Conservation (phyloP, 768 basidiomycete genomes). For the Auricularia sp. region DNA sequence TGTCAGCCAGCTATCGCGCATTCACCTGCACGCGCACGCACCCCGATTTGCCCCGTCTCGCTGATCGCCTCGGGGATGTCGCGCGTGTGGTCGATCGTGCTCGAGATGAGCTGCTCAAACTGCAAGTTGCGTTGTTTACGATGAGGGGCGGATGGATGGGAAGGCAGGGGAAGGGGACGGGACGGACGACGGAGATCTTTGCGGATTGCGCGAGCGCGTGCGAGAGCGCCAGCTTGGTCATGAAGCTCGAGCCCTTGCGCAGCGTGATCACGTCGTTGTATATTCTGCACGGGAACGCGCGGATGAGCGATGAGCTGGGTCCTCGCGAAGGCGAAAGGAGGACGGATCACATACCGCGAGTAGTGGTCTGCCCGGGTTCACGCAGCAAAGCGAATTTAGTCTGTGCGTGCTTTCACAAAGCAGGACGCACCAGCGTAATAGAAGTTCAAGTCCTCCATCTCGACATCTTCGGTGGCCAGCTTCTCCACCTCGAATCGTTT, state of each 20-base stretch:
- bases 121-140: conserved; percentile 18
- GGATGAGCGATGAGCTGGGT: conserved; percentile 1
- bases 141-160: neutral
- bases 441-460: conserved; percentile 95
- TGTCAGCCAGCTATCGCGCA: conserved; percentile 3
- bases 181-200: conserved; percentile 78
- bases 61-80: conserved; percentile 90
- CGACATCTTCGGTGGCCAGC: conserved; percentile 76
- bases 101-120: conserved; percentile 89
- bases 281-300: conserved; percentile 40
- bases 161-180: conserved; percentile 3
- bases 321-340: neutral
- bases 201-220: conserved; percentile 94
- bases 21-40: conserved; percentile 14
- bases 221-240: conserved; percentile 93
- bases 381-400: too few species aligned
- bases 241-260: conserved; percentile 88
- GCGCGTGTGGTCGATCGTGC: conserved; percentile 92
- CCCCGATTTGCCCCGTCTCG: conserved; percentile 87
- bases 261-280: conserved; percentile 97
- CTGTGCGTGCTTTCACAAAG: too few species aligned
- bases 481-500: conserved; percentile 92
- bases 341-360: conserved; percentile 52
- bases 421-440: conserved; percentile 55
- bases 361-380: conserved; percentile 42